These are phyloP conservation scores for Paecilomyces variotii DNA, from an alignment of 2,329 filamentous ascomycete genomes.

Conservation along the genomic window DNA sequence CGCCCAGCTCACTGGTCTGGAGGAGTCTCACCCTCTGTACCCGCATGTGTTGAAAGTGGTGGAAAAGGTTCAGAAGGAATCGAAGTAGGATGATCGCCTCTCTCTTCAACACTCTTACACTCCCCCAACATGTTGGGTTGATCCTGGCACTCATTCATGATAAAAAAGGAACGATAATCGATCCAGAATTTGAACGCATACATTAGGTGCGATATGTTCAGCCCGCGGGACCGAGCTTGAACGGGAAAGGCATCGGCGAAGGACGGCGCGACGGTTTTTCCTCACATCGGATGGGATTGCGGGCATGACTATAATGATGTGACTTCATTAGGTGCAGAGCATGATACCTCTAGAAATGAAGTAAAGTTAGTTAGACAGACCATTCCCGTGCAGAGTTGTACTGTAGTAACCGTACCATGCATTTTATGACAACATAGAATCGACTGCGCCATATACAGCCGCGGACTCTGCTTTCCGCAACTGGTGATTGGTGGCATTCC, in stretches of 20 bases:
- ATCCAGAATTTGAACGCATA: background rate
- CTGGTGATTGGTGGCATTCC: background rate
- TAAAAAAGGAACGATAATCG: background rate
- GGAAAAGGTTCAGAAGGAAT: constrained; percentile 63
- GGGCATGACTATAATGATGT: constrained; percentile 5
- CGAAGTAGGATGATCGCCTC: constrained; percentile 22
- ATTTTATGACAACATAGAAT: background rate
- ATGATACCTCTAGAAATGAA: background rate
- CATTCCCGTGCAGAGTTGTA: background rate
- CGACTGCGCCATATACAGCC: background rate
- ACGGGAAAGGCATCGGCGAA: constrained; percentile 25
- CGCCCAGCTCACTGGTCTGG: constrained; percentile 71
- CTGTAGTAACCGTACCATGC: background rate
- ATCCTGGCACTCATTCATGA: background rate
- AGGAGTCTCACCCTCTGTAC: constrained; percentile 69
- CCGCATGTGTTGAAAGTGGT: constrained; percentile 68
- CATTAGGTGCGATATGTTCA: background rate
- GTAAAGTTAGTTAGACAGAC: background rate
- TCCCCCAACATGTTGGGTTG: background rate
- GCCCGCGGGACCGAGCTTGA: background rate
- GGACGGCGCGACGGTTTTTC: constrained; percentile 16
- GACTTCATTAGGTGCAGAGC: constrained; percentile 12
- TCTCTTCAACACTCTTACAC: background rate
- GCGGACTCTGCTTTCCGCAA: background rate
- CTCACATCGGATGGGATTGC: constrained; percentile 12